A percentile compares a stretch with the other conserved stretches of the same genome.
Conservation (phyloP, 371 early-diverging fungal species). For the Mucor lusitanicus region DNA sequence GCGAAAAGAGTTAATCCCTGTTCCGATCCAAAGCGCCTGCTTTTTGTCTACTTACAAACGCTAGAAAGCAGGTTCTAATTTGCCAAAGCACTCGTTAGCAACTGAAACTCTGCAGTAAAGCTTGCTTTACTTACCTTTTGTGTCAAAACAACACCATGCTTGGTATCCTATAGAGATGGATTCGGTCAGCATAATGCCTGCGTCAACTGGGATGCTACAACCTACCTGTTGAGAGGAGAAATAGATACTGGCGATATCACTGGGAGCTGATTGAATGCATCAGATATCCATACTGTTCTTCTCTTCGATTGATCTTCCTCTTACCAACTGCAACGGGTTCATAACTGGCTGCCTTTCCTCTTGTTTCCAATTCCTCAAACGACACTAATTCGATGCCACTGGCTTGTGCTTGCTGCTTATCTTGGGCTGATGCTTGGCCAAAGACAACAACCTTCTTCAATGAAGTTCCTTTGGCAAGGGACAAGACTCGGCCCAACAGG, state of each 20-base stretch:
- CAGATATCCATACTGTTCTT: background rate
- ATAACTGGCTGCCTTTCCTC: slow-evolving; percentile 24
- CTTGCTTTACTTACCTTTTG: slow-evolving; percentile 36
- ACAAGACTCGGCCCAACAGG: slow-evolving; percentile 20
- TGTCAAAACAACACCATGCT: slow-evolving; percentile 46
- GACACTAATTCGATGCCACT: slow-evolving; percentile 26
- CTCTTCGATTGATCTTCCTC: background rate
- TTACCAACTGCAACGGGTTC: slow-evolving; percentile 39
- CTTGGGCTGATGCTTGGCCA: slow-evolving; percentile 20
- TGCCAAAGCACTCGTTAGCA: background rate
- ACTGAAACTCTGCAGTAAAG: background rate
- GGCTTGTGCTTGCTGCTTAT: slow-evolving; percentile 18
- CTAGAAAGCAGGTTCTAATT: slow-evolving; percentile 18
- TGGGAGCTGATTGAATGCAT: slow-evolving; percentile 22
- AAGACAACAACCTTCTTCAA: slow-evolving; percentile 32
- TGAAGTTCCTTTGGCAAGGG: slow-evolving; percentile 17
- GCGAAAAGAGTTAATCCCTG: background rate
- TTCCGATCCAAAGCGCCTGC: too few relatives aligned
- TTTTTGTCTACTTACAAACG: slow-evolving; percentile 18
- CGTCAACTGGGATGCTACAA: background rate
- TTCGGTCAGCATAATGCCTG: background rate
- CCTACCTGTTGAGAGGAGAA: slow-evolving; percentile 24
- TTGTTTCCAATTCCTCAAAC: slow-evolving; percentile 36
- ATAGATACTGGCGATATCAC: slow-evolving; percentile 43
- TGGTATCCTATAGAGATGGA: slow-evolving; percentile 9